Conservation (phyloP, 768 basidiomycete genomes). For the Agaricus blazei region DNA sequence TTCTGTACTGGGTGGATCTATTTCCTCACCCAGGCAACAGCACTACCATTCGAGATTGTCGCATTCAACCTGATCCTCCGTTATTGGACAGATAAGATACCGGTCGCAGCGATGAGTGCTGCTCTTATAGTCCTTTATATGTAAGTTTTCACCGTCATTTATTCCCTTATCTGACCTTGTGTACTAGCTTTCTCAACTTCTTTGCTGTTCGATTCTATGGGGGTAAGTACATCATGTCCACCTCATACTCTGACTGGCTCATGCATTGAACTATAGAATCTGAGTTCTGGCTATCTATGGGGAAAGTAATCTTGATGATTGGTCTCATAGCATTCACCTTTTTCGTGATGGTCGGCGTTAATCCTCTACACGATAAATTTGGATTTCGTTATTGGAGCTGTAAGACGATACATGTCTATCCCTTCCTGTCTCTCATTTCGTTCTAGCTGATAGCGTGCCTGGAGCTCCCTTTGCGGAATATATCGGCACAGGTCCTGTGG, state of each 20-base stretch:
- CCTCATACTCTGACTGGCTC: not conserved
- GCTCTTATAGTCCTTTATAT: constrained; percentile 36
- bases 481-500: constrained; percentile 46
- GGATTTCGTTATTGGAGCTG: constrained; percentile 50
- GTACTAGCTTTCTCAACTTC: constrained; percentile 35
- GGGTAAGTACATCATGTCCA: constrained; percentile 22
- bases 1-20: constrained; percentile 54
- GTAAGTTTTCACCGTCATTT: constrained; percentile 20
- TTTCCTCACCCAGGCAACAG: constrained; percentile 43
- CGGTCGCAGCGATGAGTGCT: constrained; percentile 34
- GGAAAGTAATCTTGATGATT: constrained; percentile 43
- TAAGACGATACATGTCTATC: constrained; percentile 17
- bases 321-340: constrained; percentile 51
- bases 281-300: constrained; percentile 52
- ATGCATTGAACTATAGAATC: constrained; percentile 29
- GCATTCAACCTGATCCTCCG: constrained; percentile 49
- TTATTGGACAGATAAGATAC: constrained; percentile 52
- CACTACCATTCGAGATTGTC: constrained; percentile 46
- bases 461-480: constrained; percentile 56
- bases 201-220: constrained; percentile 47
- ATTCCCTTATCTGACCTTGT: not conserved
- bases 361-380: constrained; percentile 47
- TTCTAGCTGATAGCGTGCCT: constrained; percentile 34
- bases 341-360: constrained; percentile 56
- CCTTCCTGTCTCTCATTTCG: not conserved